phyloP scores from a whole-genome alignment of 768 basidiomycete species.

The Kwoniella botswanensis region DNA sequence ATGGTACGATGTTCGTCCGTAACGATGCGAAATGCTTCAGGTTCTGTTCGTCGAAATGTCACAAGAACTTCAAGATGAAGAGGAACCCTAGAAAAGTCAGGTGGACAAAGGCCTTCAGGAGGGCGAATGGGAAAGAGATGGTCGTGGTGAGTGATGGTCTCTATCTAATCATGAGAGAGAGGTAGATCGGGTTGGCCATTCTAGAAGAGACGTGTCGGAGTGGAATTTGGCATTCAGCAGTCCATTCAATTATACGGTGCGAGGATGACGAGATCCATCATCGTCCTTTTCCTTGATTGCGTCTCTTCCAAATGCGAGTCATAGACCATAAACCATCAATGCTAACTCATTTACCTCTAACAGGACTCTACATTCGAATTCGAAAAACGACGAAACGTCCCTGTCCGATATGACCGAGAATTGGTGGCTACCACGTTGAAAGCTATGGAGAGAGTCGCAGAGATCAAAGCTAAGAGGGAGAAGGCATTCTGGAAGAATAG shows the following conservation, averaged over 20 bases:
- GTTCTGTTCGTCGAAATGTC: constrained; percentile 98
- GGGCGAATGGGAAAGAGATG: constrained; percentile 99
- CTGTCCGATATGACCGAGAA: constrained; percentile 95
- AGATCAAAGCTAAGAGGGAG: constrained; percentile 89
- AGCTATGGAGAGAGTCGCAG: constrained; percentile 92
- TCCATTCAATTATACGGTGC: too few relatives aligned
- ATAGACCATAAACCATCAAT: neutral
- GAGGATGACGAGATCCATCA: too few relatives aligned
- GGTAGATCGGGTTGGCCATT: neutral
- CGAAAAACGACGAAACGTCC: constrained; percentile 97
- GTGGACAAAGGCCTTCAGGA: constrained; percentile 99
- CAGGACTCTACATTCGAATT: constrained; percentile 99
- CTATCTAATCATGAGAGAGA: neutral
- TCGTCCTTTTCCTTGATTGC: neutral
- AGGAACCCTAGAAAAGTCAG: constrained; percentile 97
- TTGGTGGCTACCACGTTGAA: constrained; percentile 88
- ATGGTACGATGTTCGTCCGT: constrained; percentile 93
- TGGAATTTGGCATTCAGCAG: too few relatives aligned
- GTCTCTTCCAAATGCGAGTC: neutral
- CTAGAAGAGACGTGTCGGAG: too few relatives aligned
- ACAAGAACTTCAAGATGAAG: constrained; percentile 99
- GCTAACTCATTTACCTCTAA: neutral
- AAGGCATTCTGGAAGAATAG: constrained; percentile 92
- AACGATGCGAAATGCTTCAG: constrained; percentile 98
- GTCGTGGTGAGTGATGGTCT: constrained; percentile 72